Base-by-base conservation (phyloP, 2,329 filamentous ascomycete species). In the Aspergillus viridinutans region DNA sequence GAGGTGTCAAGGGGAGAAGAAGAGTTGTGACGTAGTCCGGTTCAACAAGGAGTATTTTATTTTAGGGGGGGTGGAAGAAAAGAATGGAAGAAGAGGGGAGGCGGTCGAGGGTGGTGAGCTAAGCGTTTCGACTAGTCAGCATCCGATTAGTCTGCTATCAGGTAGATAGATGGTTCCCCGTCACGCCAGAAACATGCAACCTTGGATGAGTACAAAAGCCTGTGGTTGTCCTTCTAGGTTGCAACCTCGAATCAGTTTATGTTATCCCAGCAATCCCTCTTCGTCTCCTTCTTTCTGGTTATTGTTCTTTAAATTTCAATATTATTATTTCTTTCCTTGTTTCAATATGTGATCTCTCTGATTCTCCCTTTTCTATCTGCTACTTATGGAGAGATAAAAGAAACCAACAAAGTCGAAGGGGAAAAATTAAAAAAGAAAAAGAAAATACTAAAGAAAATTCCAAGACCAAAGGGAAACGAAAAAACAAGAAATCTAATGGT, bases 1-100 rank as follows among this genome's bases (percentile, higher is more conserved):
- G 21, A 56, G 50, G 54, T 58, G 54, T 48, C 49, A 65, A 61
- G 60, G 62, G 59, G 62, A 64, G 64, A 64, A 59, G 61, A 62
- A 66, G 59, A 64, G 61, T 63, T 66, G 71, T 74, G 72, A 74
- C 72, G 72, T 73, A 74, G 72, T 70, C 68, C 69, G 67, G 65
- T 65, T 68, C 59, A 54, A 58, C 57, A 60, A 58, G 61, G 63
- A 62, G 69, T 67, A 59, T 66, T 71, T 72, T 67, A 59, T 66
- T 71, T 72, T 71, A 69, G 69, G 69, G 69, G 66, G 57, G 55
- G 43, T 43, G 40, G 20, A 43, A 43, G 20, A 43, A 43, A 43
- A 43, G 43, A 47, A 47, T 47, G 43, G 57, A 53, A 52, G 49
- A 59, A 63, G 60, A 67, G 64, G 63, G 65, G 62, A 65, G 65